phyloP scores from a whole-genome alignment of 2,329 filamentous ascomycete genomes.

The Penicillium sp. region DNA sequence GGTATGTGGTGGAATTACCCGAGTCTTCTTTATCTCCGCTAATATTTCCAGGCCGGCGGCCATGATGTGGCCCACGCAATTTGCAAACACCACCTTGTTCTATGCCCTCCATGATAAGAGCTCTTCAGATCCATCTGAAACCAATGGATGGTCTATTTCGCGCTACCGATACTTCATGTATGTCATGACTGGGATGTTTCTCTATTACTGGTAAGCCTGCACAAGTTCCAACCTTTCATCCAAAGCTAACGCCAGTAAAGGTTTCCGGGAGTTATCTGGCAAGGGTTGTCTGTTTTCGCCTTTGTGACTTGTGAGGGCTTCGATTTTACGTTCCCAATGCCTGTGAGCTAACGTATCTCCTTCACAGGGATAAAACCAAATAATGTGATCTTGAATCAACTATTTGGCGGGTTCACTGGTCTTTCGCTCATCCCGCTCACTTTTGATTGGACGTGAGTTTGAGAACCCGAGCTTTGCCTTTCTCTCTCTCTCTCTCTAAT shows the following conservation, averaged over 20 bases:
- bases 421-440: slow-evolving; percentile 68
- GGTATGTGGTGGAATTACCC: slow-evolving; percentile 4
- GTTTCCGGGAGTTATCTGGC: slow-evolving; percentile 63
- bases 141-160: slow-evolving; percentile 62
- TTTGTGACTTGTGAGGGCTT: slow-evolving; percentile 59
- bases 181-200: slow-evolving; percentile 54
- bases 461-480: too few species aligned
- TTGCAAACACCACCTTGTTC: slow-evolving; percentile 64
- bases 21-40: background rate
- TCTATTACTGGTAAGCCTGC: slow-evolving; percentile 56
- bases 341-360: background rate
- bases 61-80: slow-evolving; percentile 68
- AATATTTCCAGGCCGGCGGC: slow-evolving; percentile 46
- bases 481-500: background rate
- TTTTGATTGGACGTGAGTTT: slow-evolving; percentile 29
- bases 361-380: slow-evolving; percentile 54
- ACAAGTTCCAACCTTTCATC: background rate
- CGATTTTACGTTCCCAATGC: background rate
- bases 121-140: slow-evolving; percentile 51
- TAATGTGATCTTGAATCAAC: slow-evolving; percentile 44
- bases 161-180: slow-evolving; percentile 62
- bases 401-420: slow-evolving; percentile 69
- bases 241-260: background rate
- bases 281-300: slow-evolving; percentile 65
- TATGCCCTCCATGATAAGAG: slow-evolving; percentile 68